Evolutionary conservation across 192 early-diverging fungal species (phyloP), one percentile per base, ranked within the genome.

Genomic region (Backusella tuberculispora): DNA sequence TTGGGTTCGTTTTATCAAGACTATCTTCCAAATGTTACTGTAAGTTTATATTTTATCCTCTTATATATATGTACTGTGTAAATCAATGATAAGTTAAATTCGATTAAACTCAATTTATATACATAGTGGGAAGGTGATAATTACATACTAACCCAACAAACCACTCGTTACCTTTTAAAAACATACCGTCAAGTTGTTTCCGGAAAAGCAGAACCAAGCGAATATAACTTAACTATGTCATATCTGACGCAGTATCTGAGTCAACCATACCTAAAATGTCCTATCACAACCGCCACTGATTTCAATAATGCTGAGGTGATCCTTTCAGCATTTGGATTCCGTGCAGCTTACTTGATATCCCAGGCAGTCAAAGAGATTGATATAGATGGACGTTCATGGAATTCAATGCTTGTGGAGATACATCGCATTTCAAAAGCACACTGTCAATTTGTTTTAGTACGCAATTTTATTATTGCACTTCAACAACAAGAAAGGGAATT

Each of bases 71-170:
- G 0, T 7, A 24, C 5, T n/a, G 13, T 5, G 13, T n/a, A 56
- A 24, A 24, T 56, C 8, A 56, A n/a, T n/a, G n/a, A n/a, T n/a
- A n/a, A n/a, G n/a, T n/a, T n/a, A 56, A 56, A 26, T 15, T n/a
- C 4, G 7, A 24, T 7, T 6, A 56, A 37, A 34, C 63, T 63
- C 63, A 34, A 63, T 34, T 34, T 21, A 34, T 21, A 65, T 26
- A 37, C 19, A 63, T 21, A 63, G 63, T 93, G 90, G 90, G 93
- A 95, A 81, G 93, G 93, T 63, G 93, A 95, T 76, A 95, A 95
- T 84, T 91, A 92, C 78, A 86, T 96, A 26, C 77, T 96, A 71
- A 90, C 92, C 6, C 95, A 95, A 81, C 95, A 96, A 86, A 92
- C 92, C n/a, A 83, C 88, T 44, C 92, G 93, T 47, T 95, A 92